A percentile compares a stretch with the other conserved stretches of the same genome.
These are phyloP conservation scores for Sarocladium strictum DNA, from an alignment of 2,329 filamentous ascomycete species.

Conservation along the genomic window DNA sequence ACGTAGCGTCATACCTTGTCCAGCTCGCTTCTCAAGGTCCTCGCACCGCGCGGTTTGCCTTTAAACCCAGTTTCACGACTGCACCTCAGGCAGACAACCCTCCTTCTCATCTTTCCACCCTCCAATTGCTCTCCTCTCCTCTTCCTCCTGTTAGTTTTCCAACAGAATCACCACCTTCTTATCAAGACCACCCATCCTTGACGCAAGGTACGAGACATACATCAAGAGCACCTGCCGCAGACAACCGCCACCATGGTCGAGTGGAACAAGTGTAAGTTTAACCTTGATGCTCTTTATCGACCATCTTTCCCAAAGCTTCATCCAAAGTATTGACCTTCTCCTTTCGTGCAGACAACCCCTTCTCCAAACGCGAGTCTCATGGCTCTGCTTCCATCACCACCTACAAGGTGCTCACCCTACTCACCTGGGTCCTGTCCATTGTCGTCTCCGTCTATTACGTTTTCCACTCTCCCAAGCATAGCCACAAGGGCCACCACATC, in stretches of 20 bases:
- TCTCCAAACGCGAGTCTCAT: conserved; percentile 64
- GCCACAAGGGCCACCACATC: conserved; percentile 50
- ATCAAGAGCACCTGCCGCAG: conserved; percentile 5
- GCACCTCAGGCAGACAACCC: not conserved
- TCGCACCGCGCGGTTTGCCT: not conserved
- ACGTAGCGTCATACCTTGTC: not conserved
- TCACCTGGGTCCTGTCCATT: conserved; percentile 71
- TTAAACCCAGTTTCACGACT: conserved; percentile 9
- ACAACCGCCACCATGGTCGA: conserved; percentile 21
- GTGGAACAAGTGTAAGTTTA: conserved; percentile 23
- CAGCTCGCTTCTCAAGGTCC: not conserved
- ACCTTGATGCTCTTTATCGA: not conserved
- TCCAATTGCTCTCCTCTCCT: not conserved
- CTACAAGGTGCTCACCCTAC: conserved; percentile 69
- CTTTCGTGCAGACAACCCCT: conserved; percentile 63
- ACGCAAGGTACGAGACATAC: conserved; percentile 7
- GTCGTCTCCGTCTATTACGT: conserved; percentile 71
- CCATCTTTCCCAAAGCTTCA: not conserved
- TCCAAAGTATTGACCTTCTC: not conserved
- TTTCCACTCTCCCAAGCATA: conserved; percentile 57
- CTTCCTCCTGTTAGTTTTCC: conserved; percentile 3
- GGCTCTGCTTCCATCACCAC: conserved; percentile 53
- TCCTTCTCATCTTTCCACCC: not conserved
- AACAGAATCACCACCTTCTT: not conserved
- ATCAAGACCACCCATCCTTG: conserved; percentile 3